phyloP scores from a whole-genome alignment of 805 yeast genomes.

The Komagataella populi region DNA sequence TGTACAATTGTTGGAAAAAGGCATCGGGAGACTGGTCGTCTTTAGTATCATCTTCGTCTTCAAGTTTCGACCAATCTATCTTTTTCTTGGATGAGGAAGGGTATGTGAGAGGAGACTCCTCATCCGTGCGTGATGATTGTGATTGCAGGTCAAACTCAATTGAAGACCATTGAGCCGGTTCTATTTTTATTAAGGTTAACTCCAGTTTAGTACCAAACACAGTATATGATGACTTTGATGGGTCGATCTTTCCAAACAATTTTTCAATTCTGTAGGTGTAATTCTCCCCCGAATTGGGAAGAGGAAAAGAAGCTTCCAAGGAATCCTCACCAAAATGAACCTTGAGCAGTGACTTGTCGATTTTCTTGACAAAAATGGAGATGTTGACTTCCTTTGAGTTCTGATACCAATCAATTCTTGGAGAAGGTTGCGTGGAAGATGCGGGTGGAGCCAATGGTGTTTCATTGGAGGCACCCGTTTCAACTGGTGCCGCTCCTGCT shows the following conservation, averaged over 20 bases:
- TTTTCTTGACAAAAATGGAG: constrained; percentile 56
- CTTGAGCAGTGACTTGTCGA: constrained; percentile 33
- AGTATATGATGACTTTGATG: constrained; percentile 27
- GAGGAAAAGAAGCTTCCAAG: constrained; percentile 31
- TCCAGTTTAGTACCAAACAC: constrained; percentile 70
- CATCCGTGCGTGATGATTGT: constrained; percentile 2
- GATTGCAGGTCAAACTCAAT: not conserved
- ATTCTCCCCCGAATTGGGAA: constrained; percentile 28
- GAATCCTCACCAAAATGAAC: constrained; percentile 24
- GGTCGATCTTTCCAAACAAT: constrained; percentile 35
- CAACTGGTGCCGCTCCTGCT: not conserved
- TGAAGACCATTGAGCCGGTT: not conserved
- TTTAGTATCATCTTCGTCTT: constrained; percentile 28
- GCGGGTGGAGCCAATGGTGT: not conserved
- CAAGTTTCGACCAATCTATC: constrained; percentile 58
- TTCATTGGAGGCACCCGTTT: not conserved
- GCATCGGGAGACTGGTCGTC: constrained; percentile 38
- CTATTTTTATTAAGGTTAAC: constrained; percentile 17
- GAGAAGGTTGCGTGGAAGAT: constrained; percentile 11
- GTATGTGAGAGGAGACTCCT: constrained; percentile 19
- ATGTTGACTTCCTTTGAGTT: constrained; percentile 39
- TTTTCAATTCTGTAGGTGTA: constrained; percentile 46
- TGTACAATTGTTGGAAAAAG: constrained; percentile 66
- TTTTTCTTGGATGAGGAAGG: constrained; percentile 54
- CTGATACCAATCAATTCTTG: constrained; percentile 67